These are phyloP conservation scores for Diaporthe helianthi DNA, from an alignment of 2,329 filamentous ascomycete species.

Conservation along the genomic window DNA sequence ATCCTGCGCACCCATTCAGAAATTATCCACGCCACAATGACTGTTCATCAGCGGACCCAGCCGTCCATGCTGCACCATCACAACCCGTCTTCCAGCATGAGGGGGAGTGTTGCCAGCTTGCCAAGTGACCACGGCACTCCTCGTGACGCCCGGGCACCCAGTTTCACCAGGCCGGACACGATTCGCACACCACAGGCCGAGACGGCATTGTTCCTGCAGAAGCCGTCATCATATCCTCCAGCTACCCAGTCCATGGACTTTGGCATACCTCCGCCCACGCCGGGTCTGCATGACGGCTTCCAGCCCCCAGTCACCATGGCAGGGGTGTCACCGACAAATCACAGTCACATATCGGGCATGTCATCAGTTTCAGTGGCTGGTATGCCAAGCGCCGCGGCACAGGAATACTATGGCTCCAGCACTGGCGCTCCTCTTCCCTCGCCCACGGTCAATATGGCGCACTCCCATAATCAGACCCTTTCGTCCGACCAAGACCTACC, in stretches of 20 bases:
- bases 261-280: conserved; percentile 53
- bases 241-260: conserved; percentile 59
- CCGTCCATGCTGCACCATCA: conserved; percentile 37
- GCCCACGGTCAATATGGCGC: conserved; percentile 61
- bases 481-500: conserved; percentile 72
- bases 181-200: conserved; percentile 60
- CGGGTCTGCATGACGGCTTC: conserved; percentile 58
- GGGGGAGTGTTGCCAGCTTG: conserved; percentile 58
- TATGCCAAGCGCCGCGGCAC: conserved; percentile 50
- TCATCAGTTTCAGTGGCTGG: conserved; percentile 39
- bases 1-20: conserved; percentile 71
- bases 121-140: conserved; percentile 65
- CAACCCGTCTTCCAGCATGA: conserved; percentile 50
- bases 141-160: conserved; percentile 50
- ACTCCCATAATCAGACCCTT: conserved; percentile 46
- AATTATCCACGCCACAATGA: conserved; percentile 66
- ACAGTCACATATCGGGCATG: conserved; percentile 42
- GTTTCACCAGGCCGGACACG: conserved; percentile 59
- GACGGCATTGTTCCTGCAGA: conserved; percentile 67
- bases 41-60: conserved; percentile 42
- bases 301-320: conserved; percentile 51
- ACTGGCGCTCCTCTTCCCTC: conserved; percentile 57
- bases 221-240: conserved; percentile 58
- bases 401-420: conserved; percentile 56
- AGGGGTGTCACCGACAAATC: conserved; percentile 49